Conservation (phyloP, 768 basidiomycete species). For the Cytidiella melzeri region DNA sequence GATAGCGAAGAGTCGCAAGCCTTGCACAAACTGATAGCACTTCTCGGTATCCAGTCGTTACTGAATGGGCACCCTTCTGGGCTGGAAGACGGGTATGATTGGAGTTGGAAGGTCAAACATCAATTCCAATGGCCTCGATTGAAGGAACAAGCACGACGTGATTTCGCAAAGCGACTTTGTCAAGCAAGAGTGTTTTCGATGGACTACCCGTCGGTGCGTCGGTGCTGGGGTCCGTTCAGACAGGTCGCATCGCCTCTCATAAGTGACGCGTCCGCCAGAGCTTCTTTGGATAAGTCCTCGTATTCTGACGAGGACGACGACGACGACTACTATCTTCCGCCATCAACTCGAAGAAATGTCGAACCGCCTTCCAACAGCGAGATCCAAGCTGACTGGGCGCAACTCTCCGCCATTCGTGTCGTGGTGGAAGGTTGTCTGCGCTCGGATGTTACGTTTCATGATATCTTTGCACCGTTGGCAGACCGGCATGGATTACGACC, state of each 20-base stretch:
- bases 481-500: neutral
- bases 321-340: conserved; percentile 13
- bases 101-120: neutral
- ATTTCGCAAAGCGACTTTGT: neutral
- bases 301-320: conserved; percentile 1
- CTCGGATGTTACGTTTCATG: neutral
- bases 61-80: neutral
- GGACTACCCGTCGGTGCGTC: conserved; percentile 13
- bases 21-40: conserved; percentile 4
- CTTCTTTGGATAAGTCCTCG: too few relatives aligned
- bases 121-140: conserved; percentile 3
- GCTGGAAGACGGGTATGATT: neutral
- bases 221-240: conserved; percentile 21
- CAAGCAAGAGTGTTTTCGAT: conserved; percentile 13
- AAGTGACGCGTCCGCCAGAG: neutral
- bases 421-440: conserved; percentile 4
- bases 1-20: neutral
- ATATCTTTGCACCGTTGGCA: neutral
- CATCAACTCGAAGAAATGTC: neutral
- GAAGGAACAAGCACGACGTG: neutral
- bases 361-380: conserved; percentile 10
- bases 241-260: neutral
- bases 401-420: conserved; percentile 11
- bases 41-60: neutral
- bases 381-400: conserved; percentile 19